A percentile compares a stretch with the other conserved stretches of the same genome.
These are phyloP conservation scores for Thecaphora thlaspeos DNA, from an alignment of 1,284 basidiomycete species.

Conservation along the genomic window DNA sequence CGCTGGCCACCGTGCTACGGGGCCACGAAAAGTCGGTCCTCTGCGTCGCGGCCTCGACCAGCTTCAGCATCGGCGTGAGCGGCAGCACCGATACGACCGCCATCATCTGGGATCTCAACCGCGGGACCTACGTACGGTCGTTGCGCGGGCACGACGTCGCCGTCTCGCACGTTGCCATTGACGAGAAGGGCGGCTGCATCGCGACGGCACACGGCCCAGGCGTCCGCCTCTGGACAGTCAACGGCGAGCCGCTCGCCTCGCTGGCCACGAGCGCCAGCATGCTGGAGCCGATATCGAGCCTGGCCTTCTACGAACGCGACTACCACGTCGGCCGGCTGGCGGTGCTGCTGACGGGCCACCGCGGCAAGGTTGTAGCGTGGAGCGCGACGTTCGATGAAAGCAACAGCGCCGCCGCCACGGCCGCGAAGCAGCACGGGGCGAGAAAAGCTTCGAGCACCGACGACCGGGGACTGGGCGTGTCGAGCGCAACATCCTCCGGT, in stretches of 20 bases:
- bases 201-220: conserved; percentile 72
- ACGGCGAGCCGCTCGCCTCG: conserved; percentile 70
- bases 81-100: conserved; percentile 84
- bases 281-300: conserved; percentile 64
- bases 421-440: no score
- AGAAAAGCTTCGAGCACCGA: no score
- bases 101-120: conserved; percentile 86
- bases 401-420: no score
- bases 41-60: conserved; percentile 72
- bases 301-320: conserved; percentile 78
- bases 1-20: conserved; percentile 66
- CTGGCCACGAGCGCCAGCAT: conserved; percentile 63
- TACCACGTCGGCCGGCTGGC: conserved; percentile 41
- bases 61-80: conserved; percentile 81
- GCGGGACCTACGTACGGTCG: conserved; percentile 54
- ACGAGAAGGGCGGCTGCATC: conserved; percentile 80
- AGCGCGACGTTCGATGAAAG: conserved; percentile 25
- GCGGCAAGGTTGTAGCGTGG: conserved; percentile 50
- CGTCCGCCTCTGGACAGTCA: conserved; percentile 76
- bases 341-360: conserved; percentile 52
- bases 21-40: conserved; percentile 68
- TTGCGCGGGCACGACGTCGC: conserved; percentile 59
- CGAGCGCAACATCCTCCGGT: no score
- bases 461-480: no score
- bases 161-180: conserved; percentile 73